phyloP scores from a whole-genome alignment of 805 yeast species.

The Spathaspora gorwiae region DNA sequence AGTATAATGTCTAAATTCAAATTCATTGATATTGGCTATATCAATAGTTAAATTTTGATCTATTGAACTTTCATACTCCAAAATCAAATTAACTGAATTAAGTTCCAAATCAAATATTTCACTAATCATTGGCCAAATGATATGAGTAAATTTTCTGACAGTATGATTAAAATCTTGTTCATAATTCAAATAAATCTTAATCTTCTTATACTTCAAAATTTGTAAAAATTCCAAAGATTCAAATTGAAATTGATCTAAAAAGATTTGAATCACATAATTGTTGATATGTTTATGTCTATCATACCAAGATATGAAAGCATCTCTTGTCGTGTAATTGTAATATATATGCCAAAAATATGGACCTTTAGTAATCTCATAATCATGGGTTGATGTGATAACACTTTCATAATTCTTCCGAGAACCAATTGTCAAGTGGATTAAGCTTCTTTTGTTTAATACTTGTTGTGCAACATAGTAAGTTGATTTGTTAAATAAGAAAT shows the following conservation, averaged over 20 bases:
- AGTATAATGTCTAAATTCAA: slow-evolving; percentile 4
- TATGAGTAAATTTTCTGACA: slow-evolving; percentile 4
- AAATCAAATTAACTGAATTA: background rate
- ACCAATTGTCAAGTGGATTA: slow-evolving; percentile 4
- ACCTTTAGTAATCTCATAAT: slow-evolving; percentile 3
- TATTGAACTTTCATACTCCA: slow-evolving; percentile 3
- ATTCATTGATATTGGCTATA: background rate
- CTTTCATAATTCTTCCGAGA: slow-evolving; percentile 1
- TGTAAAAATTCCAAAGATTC: slow-evolving; percentile 3
- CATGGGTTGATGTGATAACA: slow-evolving; percentile 3
- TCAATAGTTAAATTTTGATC: slow-evolving; percentile 1
- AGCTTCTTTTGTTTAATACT: slow-evolving; percentile 1
- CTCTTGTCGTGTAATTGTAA: slow-evolving; percentile 1
- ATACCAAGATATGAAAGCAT: slow-evolving; percentile 2
- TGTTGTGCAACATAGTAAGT: slow-evolving; percentile 3
- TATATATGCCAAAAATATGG: slow-evolving; percentile 5
- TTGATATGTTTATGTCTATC: slow-evolving; percentile 2
- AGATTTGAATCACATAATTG: slow-evolving; percentile 3
- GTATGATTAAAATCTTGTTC: slow-evolving; percentile 3
- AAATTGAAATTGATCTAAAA: slow-evolving; percentile 4
- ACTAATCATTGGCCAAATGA: slow-evolving; percentile 3
- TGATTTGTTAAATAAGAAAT: slow-evolving; percentile 1
- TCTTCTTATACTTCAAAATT: slow-evolving; percentile 1
- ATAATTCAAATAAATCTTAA: slow-evolving; percentile 3
- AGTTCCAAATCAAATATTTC: background rate